phyloP scores from a whole-genome alignment of 192 early-diverging fungal genomes.

The Dissophora ornata region DNA sequence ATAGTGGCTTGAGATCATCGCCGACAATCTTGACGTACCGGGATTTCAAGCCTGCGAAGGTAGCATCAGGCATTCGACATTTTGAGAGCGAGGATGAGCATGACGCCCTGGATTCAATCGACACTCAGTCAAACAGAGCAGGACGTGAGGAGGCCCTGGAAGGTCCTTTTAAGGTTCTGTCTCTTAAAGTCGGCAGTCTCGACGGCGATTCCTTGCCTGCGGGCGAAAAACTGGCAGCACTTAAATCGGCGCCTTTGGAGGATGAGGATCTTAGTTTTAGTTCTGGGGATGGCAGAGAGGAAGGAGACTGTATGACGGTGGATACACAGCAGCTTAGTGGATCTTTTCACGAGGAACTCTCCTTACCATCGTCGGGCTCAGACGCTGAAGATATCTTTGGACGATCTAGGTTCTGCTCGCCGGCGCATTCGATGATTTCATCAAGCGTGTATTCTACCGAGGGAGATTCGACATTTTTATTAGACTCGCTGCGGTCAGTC shows the following conservation, averaged over 20 bases:
- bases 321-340: background rate
- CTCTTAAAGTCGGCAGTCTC: background rate
- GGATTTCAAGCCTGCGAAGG: conserved; percentile 7
- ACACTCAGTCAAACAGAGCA: background rate
- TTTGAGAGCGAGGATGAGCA: background rate
- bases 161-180: background rate
- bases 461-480: conserved; percentile 42
- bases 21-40: conserved; percentile 1
- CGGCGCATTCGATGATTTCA: conserved; percentile 9
- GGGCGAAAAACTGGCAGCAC: conserved; percentile 3
- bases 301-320: background rate
- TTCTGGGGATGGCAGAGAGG: background rate
- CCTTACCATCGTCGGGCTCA: conserved; percentile 1
- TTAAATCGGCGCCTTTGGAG: background rate
- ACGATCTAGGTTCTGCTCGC: conserved; percentile 5
- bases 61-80: background rate
- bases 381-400: background rate
- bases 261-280: background rate
- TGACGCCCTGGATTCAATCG: background rate
- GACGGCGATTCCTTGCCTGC: background rate
- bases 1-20: background rate
- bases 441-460: conserved; percentile 14
- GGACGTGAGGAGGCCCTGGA: background rate
- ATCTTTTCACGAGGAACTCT: background rate
- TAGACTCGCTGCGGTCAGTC: conserved; percentile 37